A percentile compares a stretch with the other conserved stretches of the same genome.
Evolutionary conservation across 352 stramenopile genomes (phyloP).

Genomic region (Thalassiosira mediterranea): DNA sequence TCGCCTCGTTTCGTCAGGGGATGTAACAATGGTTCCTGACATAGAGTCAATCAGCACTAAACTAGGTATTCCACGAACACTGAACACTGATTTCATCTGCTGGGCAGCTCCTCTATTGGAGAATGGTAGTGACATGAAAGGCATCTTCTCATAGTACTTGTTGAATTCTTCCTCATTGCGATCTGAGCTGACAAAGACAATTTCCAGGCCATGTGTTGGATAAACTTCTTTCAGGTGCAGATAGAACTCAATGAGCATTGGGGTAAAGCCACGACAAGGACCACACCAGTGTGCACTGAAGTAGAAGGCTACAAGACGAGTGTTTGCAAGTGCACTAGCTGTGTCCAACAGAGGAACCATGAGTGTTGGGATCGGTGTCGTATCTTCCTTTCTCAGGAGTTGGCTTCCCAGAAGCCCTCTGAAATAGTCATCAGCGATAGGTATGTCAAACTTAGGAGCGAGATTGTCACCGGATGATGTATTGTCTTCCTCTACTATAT

Average conservation of each 20-base stretch:
- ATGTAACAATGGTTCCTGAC: constrained; percentile 65
- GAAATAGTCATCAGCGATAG: constrained; percentile 72
- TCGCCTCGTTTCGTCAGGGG: constrained; percentile 47
- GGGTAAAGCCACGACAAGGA: constrained; percentile 93
- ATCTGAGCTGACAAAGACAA: constrained; percentile 95
- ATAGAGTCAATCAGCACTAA: constrained; percentile 77
- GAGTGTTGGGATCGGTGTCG: constrained; percentile 14
- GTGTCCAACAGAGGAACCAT: constrained; percentile 46
- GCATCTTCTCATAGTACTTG: constrained; percentile 93
- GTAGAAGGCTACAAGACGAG: constrained; percentile 88
- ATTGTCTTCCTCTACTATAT: constrained; percentile 21
- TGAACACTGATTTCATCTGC: constrained; percentile 59
- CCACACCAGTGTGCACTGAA: constrained; percentile 95
- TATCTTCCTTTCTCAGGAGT: constrained; percentile 50
- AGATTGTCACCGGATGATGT: constrained; percentile 4
- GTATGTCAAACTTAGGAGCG: constrained; percentile 64
- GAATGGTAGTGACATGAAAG: constrained; percentile 92
- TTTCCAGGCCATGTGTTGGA: constrained; percentile 76
- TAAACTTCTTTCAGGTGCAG: constrained; percentile 85
- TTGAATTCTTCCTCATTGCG: constrained; percentile 83
- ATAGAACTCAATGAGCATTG: constrained; percentile 92
- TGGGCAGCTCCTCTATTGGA: constrained; percentile 86
- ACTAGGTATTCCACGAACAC: constrained; percentile 75
- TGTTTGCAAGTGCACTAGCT: constrained; percentile 55
- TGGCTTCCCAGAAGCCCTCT: constrained; percentile 53